phyloP scores from a whole-genome alignment of 2,329 filamentous ascomycete genomes.

The Leptographium wingfieldii region DNA sequence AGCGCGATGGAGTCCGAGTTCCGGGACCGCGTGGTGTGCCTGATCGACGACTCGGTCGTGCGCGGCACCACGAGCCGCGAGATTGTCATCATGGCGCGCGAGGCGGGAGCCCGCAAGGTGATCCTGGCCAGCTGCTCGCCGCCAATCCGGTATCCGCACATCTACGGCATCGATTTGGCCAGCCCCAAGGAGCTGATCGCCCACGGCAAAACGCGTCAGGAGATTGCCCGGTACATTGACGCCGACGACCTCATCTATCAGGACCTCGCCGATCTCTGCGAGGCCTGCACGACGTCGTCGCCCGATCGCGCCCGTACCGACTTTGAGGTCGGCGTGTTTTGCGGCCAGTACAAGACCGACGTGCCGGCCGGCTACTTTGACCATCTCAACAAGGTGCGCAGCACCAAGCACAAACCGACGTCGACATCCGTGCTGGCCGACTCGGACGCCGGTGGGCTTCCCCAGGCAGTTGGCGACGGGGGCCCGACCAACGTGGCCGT shows the following conservation, averaged over 20 bases:
- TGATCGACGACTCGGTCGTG: constrained; percentile 64
- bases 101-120: constrained; percentile 28
- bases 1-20: constrained; percentile 82
- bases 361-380: constrained; percentile 73
- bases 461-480: too few species aligned
- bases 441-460: neutral
- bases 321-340: constrained; percentile 89
- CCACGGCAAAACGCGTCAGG: constrained; percentile 20
- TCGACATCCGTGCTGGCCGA: too few species aligned
- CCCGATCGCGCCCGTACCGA: constrained; percentile 41
- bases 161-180: constrained; percentile 40
- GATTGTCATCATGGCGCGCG: constrained; percentile 17
- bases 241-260: constrained; percentile 43
- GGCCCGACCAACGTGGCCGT: too few species aligned
- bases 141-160: constrained; percentile 72
- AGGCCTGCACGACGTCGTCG: constrained; percentile 60
- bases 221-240: constrained; percentile 29
- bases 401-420: constrained; percentile 35
- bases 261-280: constrained; percentile 58
- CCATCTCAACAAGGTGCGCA: constrained; percentile 62
- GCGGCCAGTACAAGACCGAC: constrained; percentile 71
- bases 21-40: constrained; percentile 60
- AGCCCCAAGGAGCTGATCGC: constrained; percentile 9
- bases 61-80: constrained; percentile 55
- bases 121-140: constrained; percentile 76